These are phyloP conservation scores for Phytophthora fragariae DNA, from an alignment of 352 stramenopile species.

Conservation along the genomic window DNA sequence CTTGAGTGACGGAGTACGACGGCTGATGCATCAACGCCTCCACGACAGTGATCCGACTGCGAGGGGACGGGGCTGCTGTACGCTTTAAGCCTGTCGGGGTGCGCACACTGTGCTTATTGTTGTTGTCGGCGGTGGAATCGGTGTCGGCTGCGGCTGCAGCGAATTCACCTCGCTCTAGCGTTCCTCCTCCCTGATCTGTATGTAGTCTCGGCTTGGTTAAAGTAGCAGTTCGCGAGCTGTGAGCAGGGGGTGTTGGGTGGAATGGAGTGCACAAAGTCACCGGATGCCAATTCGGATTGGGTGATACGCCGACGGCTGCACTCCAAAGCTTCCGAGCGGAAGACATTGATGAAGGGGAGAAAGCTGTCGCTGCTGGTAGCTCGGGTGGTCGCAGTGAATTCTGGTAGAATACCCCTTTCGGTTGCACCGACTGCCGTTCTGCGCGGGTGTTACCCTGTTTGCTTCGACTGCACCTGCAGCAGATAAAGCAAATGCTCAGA, in stretches of 20 bases:
- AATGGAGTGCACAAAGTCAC: slow-evolving; percentile 6
- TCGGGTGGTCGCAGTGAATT: slow-evolving; percentile 31
- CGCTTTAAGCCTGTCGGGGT: slow-evolving; percentile 17
- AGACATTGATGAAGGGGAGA: slow-evolving; percentile 7
- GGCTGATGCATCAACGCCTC: slow-evolving; percentile 43
- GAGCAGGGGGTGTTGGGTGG: slow-evolving; percentile 4
- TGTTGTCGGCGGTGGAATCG: background rate
- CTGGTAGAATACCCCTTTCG: slow-evolving; percentile 39
- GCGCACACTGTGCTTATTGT: background rate
- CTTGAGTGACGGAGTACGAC: slow-evolving; percentile 35
- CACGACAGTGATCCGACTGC: slow-evolving; percentile 29
- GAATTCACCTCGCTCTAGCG: slow-evolving; percentile 1
- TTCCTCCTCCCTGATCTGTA: background rate
- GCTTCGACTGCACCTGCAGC: background rate
- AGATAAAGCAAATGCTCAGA: slow-evolving; percentile 4
- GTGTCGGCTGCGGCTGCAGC: background rate
- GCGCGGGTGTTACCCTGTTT: slow-evolving; percentile 5
- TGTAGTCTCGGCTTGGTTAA: background rate
- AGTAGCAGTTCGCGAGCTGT: background rate
- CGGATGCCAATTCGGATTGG: slow-evolving; percentile 10
- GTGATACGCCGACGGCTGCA: background rate
- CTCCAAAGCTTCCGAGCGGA: slow-evolving; percentile 17
- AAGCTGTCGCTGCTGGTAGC: slow-evolving; percentile 14
- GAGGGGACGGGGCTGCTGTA: slow-evolving; percentile 23
- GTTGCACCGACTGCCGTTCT: slow-evolving; percentile 3